These are phyloP conservation scores for Penicillium sp. DNA, from an alignment of 2,329 filamentous ascomycete genomes.

Conservation along the genomic window DNA sequence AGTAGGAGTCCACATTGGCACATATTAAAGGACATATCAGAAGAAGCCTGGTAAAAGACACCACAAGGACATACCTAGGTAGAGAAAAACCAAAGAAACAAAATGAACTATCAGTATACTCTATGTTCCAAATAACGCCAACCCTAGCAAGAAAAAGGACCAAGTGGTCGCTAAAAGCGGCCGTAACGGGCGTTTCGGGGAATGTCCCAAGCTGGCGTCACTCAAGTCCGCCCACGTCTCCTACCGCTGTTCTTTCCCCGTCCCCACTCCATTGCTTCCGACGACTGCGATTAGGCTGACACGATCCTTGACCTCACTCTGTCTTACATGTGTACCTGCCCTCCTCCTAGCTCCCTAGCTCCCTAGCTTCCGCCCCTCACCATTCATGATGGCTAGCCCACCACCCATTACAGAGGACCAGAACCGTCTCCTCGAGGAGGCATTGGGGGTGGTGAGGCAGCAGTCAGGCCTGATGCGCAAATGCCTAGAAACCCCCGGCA, in stretches of 20 bases:
- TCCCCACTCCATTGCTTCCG: conserved; percentile 2
- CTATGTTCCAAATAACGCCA: too few species aligned
- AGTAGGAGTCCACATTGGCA: too few species aligned
- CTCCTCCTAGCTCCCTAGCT: conserved; percentile 12
- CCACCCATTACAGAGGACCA: conserved; percentile 73
- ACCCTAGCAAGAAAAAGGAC: too few species aligned
- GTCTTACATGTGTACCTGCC: conserved; percentile 26
- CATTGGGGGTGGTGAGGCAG: conserved; percentile 91
- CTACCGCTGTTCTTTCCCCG: conserved; percentile 9
- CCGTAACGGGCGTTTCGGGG: conserved; percentile 24
- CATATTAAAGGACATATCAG: too few species aligned
- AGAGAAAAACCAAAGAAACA: too few species aligned
- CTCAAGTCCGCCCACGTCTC: conserved; percentile 23
- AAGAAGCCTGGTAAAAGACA: too few species aligned
- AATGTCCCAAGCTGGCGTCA: conserved; percentile 16
- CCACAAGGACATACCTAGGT: too few species aligned
- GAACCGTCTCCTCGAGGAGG: conserved; percentile 95
- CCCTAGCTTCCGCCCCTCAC: conserved; percentile 23
- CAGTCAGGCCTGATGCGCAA: conserved; percentile 97
- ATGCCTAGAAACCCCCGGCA: conserved; percentile 93
- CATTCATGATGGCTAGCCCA: conserved; percentile 49
- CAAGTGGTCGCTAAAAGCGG: conserved; percentile 1
- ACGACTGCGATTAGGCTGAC: conserved; percentile 8
- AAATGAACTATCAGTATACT: too few species aligned
- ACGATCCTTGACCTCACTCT: conserved; percentile 13